Percentiles rank a stretch among this genome's conserved stretches.
These are phyloP conservation scores for Aspergillus sclerotioniger DNA, from an alignment of 495 filamentous ascomycete species.

Conservation along the genomic window DNA sequence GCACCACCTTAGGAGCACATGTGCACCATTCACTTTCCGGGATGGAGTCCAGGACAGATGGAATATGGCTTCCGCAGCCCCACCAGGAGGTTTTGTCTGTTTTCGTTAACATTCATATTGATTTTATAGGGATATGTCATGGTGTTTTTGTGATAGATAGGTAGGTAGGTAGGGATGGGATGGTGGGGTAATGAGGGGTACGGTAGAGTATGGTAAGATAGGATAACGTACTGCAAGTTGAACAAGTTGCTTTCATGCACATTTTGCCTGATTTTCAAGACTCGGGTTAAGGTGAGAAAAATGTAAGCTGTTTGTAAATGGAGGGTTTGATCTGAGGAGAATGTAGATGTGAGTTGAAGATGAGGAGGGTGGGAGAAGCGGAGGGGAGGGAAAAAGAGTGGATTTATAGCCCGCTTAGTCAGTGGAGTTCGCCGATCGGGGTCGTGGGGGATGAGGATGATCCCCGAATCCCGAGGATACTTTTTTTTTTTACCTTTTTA, in stretches of 20 bases:
- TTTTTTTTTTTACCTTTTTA: too few species aligned
- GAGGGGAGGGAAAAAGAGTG: not conserved
- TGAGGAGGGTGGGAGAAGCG: not conserved
- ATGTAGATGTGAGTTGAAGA: not conserved
- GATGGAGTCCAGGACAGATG: constrained; percentile 62
- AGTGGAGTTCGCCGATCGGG: not conserved
- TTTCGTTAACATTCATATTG: constrained; percentile 2
- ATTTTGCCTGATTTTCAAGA: constrained; percentile 27
- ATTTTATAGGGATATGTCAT: not conserved
- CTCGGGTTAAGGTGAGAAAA: not conserved
- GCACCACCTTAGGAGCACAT: constrained; percentile 60
- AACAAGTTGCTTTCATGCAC: constrained; percentile 51
- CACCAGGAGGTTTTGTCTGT: constrained; percentile 67
- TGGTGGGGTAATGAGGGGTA: not conserved
- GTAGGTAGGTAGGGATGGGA: not conserved
- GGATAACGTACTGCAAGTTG: constrained; percentile 46
- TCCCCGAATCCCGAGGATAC: too few species aligned
- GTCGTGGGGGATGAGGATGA: too few species aligned
- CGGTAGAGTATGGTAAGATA: too few species aligned
- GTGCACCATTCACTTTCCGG: constrained; percentile 60
- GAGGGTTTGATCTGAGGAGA: not conserved
- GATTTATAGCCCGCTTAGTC: constrained; percentile 5
- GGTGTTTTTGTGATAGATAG: not conserved
- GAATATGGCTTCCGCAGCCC: constrained; percentile 70
- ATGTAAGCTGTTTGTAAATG: not conserved